Base-by-base conservation (phyloP, 2,329 filamentous ascomycete species). In the Beauveria bassiana region DNA sequence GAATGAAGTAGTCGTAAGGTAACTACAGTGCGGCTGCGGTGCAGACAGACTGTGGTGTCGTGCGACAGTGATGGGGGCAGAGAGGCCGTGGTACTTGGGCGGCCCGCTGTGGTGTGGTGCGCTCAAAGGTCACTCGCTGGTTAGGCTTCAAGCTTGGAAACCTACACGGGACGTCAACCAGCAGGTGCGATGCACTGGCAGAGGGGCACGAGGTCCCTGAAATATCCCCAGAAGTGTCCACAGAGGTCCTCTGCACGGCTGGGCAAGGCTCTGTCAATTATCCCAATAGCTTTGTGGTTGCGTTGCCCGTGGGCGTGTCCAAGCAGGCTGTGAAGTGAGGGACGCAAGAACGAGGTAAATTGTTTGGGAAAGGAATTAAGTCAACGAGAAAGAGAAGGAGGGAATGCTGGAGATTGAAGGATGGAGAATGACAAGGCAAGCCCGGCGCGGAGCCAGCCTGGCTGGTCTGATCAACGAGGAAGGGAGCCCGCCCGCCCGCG, bases 381-480 rank as follows among this genome's bases (percentile, higher is more conserved):
- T 38, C 34, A 52, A 49, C 28, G 22, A 49, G 14, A n/a, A 40
- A 40, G 22, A 50, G 55, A 28, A 40, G 43, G 16, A 58, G 24
- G 45, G 18, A 52, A 28, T n/a, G n/a, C 22, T 14, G 40, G 22
- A 54, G 34, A 51, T 18, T 53, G 51, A 20, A 53, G 12, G 31
- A 54, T 45, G 52, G 38, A 55, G 20, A 57, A 47, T 20, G 43
- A 18, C 53, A 45, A 28, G 38, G 40, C 52, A 45, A 55, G 31
- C 31, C 52, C 55, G 28, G 38, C 54, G 42, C 55, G 38, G 28
- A 22, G 58, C 49, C 34, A 38, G 38, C 49, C 58, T 46, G 58
- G 49, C 58, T 54, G 50, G 58, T 60, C 51, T 54, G 49, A 60
- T 60, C 49, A 54, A 54, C 58, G 34, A 38, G 12, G 34, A 60